Evolutionary conservation across 306 rosid genomes (phyloP), one percentile per base, ranked within the genome.

Genomic region (Cucurbita maxima): DNA sequence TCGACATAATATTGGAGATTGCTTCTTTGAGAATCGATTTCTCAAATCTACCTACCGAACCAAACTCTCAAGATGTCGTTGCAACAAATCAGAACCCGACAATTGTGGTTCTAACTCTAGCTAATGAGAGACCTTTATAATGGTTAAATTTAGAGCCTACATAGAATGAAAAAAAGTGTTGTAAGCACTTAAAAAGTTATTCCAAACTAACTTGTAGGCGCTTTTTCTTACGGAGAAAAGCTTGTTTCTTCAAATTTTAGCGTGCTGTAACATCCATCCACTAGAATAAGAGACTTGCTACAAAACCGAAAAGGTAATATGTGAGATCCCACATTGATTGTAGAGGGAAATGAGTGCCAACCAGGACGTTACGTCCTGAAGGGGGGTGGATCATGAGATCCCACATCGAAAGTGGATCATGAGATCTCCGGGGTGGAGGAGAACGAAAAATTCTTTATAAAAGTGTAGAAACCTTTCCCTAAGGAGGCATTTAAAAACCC

Each of bases 11-110:
- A 25, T 25, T 1, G 25, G 25, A 90, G 60, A 77, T 81, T 45
- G 80, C 81, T 50, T 86, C 87, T 3, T 80, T 74, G 50, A 80
- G 88, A 80, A 84, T 75, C 34, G 82, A 85, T 71, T 76, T 73
- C 70, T 84, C 90, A 16, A 95, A 86, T 77, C 67, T 81, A 30
- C 86, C 54, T 5, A 13, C 54, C 1, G 18, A 50, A 50, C 54
- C 77, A 6, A 70, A 87, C 77, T 80, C 77, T 83, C 90, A 86
- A 60, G 84, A 76, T 56, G 82, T 79, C 75, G 82, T 81, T 61
- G 83, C 91, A 16, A 80, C 78, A 53, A 88, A 75, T 76, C 81
- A 84, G 66, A 85, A 86, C 79, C 86, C 87, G 3, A 88, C 89
- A 37, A 82, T 87, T 58, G 91, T 87, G 68, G 96, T 78, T 76